phyloP scores from a whole-genome alignment of 495 filamentous ascomycete genomes.

The Pyrenula massariospora region DNA sequence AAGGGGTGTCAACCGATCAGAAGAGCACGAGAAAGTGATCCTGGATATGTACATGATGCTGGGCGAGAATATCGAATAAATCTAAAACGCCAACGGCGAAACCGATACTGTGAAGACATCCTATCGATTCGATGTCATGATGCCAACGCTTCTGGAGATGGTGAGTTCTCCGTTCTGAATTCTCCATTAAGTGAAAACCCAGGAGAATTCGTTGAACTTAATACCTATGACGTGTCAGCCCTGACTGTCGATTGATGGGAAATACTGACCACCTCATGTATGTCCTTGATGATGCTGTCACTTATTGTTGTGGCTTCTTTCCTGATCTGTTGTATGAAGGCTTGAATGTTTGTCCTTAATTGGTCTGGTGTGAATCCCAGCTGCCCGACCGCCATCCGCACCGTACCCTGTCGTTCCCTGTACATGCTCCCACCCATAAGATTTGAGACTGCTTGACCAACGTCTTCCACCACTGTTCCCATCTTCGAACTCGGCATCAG shows the following conservation, averaged over 20 bases:
- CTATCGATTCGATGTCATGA: conserved; percentile 34
- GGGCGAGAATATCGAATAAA: conserved; percentile 40
- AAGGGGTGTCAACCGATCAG: conserved; percentile 28
- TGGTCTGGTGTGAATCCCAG: conserved; percentile 80
- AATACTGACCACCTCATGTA: conserved; percentile 71
- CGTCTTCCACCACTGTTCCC: conserved; percentile 76
- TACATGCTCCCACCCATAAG: conserved; percentile 79
- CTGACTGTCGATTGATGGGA: background rate
- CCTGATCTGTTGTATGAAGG: conserved; percentile 66
- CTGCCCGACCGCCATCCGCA: conserved; percentile 82
- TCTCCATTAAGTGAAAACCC: conserved; percentile 78
- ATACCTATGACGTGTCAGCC: conserved; percentile 37
- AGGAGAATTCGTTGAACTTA: conserved; percentile 76
- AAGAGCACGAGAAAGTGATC: conserved; percentile 27
- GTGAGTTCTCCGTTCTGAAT: conserved; percentile 49
- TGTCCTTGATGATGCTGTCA: conserved; percentile 63
- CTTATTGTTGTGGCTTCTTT: conserved; percentile 58
- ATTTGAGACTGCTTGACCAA: conserved; percentile 55
- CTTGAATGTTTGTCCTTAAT: conserved; percentile 72
- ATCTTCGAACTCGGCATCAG: conserved; percentile 85
- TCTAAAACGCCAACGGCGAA: conserved; percentile 10
- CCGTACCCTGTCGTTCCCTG: conserved; percentile 71
- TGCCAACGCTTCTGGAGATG: conserved; percentile 29
- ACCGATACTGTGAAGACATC: conserved; percentile 21
- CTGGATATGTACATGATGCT: conserved; percentile 68